A percentile compares a stretch with the other conserved stretches of the same genome.
Evolutionary conservation across 768 basidiomycete species (phyloP).

Genomic region (Brasilioporus rufonigricans): DNA sequence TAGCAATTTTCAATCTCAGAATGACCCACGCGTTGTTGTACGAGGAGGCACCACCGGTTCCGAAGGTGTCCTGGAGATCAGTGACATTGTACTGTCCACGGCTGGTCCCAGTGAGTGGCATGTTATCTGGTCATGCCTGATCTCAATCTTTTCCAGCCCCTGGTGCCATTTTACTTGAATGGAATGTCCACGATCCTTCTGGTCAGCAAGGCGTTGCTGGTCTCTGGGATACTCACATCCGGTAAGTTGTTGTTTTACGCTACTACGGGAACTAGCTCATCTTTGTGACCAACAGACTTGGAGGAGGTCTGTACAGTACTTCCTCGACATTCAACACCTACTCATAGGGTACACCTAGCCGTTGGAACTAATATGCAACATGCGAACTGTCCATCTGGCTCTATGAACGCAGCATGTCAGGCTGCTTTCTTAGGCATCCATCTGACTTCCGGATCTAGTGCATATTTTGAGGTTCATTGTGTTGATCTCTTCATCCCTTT

Average conservation of each 20-base stretch:
- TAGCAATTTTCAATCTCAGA: constrained; percentile 37
- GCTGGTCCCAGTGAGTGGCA: constrained; percentile 40
- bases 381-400: constrained; percentile 42
- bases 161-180: constrained; percentile 50
- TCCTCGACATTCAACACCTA: too few species aligned
- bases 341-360: constrained; percentile 29
- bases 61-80: constrained; percentile 57
- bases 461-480: constrained; percentile 56
- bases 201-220: constrained; percentile 52
- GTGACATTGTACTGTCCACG: constrained; percentile 61
- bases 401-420: constrained; percentile 44
- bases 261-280: not conserved
- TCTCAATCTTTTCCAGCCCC: constrained; percentile 26
- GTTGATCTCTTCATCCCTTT: not conserved
- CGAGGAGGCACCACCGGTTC: constrained; percentile 43
- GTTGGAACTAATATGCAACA: constrained; percentile 51
- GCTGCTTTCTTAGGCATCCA: constrained; percentile 69
- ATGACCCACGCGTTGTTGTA: constrained; percentile 39
- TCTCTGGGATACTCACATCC: constrained; percentile 49
- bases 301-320: constrained; percentile 20
- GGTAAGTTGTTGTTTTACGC: constrained; percentile 11
- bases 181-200: constrained; percentile 58
- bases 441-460: constrained; percentile 49
- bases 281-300: constrained; percentile 15
- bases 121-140: not conserved